These are phyloP conservation scores for Cladosporium halotolerans DNA, from an alignment of 2,329 filamentous ascomycete species.

Conservation along the genomic window DNA sequence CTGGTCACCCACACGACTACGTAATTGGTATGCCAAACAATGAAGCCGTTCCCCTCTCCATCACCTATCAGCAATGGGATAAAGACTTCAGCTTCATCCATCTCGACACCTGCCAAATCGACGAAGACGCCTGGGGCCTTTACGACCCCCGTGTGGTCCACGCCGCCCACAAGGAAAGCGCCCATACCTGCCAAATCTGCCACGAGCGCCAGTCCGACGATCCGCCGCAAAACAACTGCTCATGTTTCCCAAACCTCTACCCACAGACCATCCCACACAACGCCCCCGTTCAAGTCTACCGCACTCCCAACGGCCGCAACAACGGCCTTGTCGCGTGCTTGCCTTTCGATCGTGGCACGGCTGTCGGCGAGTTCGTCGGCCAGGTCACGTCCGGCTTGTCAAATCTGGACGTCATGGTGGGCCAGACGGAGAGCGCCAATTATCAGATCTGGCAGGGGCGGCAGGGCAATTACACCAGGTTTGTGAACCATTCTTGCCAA, in stretches of 20 bases:
- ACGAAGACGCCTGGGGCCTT: constrained; percentile 43
- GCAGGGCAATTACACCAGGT: constrained; percentile 53
- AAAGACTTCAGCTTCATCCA: constrained; percentile 44
- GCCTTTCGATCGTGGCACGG: constrained; percentile 47
- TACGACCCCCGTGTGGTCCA: constrained; percentile 45
- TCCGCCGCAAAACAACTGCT: constrained; percentile 43
- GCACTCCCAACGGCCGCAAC: constrained; percentile 48
- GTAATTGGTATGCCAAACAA: constrained; percentile 39
- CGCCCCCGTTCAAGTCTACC: constrained; percentile 47
- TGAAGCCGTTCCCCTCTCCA: constrained; percentile 38
- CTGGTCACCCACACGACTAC: constrained; percentile 49
- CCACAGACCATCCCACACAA: constrained; percentile 37
- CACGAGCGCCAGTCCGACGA: constrained; percentile 47
- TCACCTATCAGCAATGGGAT: constrained; percentile 45
- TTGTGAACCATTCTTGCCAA: constrained; percentile 54
- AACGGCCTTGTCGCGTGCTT: constrained; percentile 46
- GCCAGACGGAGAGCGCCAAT: constrained; percentile 36
- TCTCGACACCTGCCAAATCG: constrained; percentile 46
- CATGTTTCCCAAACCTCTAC: constrained; percentile 50
- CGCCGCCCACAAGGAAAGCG: constrained; percentile 22
- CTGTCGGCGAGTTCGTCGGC: constrained; percentile 52
- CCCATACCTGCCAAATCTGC: constrained; percentile 40
- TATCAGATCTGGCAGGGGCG: constrained; percentile 56
- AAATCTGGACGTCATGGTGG: constrained; percentile 50
- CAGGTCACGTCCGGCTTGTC: constrained; percentile 48